Evolutionary conservation across 768 basidiomycete genomes (phyloP), one percentile per base, ranked within the genome.

Genomic region (Thelephora ganbajun): DNA sequence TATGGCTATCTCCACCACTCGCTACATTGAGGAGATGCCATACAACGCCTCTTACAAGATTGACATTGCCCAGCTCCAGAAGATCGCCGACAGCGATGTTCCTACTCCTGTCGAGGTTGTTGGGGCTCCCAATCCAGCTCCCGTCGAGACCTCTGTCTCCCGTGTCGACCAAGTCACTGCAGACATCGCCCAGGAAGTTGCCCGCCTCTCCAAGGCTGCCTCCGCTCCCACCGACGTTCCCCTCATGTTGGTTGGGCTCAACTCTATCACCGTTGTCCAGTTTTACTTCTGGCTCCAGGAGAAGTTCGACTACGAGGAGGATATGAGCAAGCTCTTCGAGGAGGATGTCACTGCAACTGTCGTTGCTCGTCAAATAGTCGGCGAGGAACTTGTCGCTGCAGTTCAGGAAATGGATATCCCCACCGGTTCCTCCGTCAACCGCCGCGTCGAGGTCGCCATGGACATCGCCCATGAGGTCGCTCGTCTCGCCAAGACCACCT

Each of bases 281-380:
- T 52, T 66, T 20, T 54, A 59, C 52, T 54, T 59, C 56, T 65
- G 63, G 64, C 49, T 65, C 49, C 63, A 61, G 49, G 61, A 57
- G 22, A 59, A 58, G 23, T 50, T 58, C 43, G 61, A 64, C 45
- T 63, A 60, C 41, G 54, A 49, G 11, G 63, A 59, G 19, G 58
- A 60, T 47, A 56, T 61, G 55, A 37, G 54, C 34, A 56, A 58
- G 39, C 50, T 65, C 5, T 59, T 64, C 35, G 59, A 63, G 20
- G 61, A 61, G 37, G 61, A 63, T 18, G 46, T 62, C 35, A 61
- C 63, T 5, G 52, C 63, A 34, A 42, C 53, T 14, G 54, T 51
- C 33, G 55, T 65, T 4, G 63, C 63, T 18, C 34, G 50, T 35
- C 61, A 65, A 37, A 64, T 65, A 36, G 23, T 58, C 33, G 36